Base-by-base conservation (phyloP, 2,329 filamentous ascomycete species). In the Xylariales sp. region DNA sequence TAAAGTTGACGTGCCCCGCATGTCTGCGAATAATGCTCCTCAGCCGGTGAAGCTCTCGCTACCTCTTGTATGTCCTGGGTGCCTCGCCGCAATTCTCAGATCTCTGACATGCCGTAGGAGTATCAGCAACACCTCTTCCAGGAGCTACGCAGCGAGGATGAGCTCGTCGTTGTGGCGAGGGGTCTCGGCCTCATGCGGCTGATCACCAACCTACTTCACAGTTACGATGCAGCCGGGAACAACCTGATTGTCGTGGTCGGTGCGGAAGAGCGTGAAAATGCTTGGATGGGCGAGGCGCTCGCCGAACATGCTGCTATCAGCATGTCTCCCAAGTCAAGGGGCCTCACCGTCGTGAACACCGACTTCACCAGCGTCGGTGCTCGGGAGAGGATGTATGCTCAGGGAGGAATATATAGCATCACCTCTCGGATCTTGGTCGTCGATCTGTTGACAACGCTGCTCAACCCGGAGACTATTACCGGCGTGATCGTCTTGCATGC, bases 91-190 rank as follows among this genome's bases (percentile, higher is more conserved):
- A 38, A 33, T 33, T 44, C 40, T 33, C 44, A 37, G 45, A 14
- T 41, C 15, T 18, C 42, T 44, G 14, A 40, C 14, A 29, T 22
- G 16, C 6, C 22, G 4, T 46, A 85, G 81, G 74, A 89, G 73
- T 98, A 94, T 64, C 93, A 98, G 70, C 90, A 97, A 70, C 84
- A 88, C 58, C 80, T 97, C 56, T 97, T 97, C 70, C 88, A 86
- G 62, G 86, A 93, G 67, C 80, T 95, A 51, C 84, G 88, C 49
- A 72, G 81, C 46, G 87, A 96, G 69, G 93, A 98, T 86, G 86
- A 94, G 65, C 82, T 98, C 50, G 85, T 97, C 55, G 76, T 98
- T 41, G 78, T 97, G 42, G 93, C 91, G 31, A 86, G 88, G 40
- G 93, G 93, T 52, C 82, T 98, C 35, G 93, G 93, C 53, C 82